Evolutionary conservation across 2,329 filamentous ascomycete species (phyloP).

Genomic region (Pyrenophora tritici-repentis): DNA sequence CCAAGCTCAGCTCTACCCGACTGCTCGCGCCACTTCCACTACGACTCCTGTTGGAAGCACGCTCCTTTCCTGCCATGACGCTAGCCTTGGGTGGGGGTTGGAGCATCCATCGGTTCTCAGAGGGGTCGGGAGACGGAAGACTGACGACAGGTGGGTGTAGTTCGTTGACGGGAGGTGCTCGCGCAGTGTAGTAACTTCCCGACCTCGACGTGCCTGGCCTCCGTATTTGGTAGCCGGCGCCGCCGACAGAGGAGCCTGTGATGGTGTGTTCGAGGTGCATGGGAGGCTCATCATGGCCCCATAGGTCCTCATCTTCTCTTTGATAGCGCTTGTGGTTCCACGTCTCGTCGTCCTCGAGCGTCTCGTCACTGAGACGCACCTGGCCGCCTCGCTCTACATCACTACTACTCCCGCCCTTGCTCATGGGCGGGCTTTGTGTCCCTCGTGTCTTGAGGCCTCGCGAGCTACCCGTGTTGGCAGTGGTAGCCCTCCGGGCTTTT

Average conservation of each 20-base stretch:
- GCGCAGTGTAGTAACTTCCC: constrained; percentile 46
- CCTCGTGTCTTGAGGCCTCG: constrained; percentile 64
- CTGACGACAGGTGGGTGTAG: constrained; percentile 84
- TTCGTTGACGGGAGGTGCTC: constrained; percentile 78
- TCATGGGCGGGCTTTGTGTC: constrained; percentile 54
- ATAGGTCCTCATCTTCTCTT: constrained; percentile 84
- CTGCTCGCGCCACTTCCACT: constrained; percentile 55
- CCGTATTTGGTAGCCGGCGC: constrained; percentile 23
- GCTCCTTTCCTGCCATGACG: constrained; percentile 86
- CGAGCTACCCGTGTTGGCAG: constrained; percentile 50
- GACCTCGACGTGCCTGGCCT: constrained; percentile 40
- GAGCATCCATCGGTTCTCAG: constrained; percentile 86
- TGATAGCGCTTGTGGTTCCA: constrained; percentile 84
- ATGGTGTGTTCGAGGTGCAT: constrained; percentile 39
- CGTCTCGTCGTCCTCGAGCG: constrained; percentile 50
- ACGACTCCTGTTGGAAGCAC: constrained; percentile 63
- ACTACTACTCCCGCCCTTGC: constrained; percentile 51
- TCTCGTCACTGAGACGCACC: constrained; percentile 41
- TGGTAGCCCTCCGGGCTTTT: constrained; percentile 61
- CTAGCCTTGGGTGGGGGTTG: constrained; percentile 88
- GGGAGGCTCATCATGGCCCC: constrained; percentile 65
- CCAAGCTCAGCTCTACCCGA: constrained; percentile 45
- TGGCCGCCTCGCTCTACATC: constrained; percentile 32
- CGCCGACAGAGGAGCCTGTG: constrained; percentile 40
- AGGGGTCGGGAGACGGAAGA: constrained; percentile 69